phyloP scores from a whole-genome alignment of 75 land plant species.

The Adiantum capillusveneris region DNA sequence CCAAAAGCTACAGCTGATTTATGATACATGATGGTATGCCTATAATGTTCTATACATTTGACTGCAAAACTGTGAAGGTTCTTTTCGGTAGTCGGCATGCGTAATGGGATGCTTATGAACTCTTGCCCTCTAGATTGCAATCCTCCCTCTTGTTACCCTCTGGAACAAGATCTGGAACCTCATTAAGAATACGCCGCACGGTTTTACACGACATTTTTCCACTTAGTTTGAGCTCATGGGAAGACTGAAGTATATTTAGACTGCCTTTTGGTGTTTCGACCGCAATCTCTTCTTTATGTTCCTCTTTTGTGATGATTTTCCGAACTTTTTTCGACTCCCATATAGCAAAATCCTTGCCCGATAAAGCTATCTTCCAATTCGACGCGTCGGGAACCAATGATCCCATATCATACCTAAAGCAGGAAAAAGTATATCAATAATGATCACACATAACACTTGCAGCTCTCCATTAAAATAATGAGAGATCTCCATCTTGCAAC shows the following conservation, averaged over 20 bases:
- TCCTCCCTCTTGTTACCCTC: neutral
- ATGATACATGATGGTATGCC: no score
- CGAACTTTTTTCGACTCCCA: conserved; percentile 6
- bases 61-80: no score
- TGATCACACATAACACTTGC: no score
- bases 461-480: neutral
- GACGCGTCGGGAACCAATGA: conserved; percentile 8
- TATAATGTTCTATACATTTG: no score
- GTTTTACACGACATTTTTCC: conserved; percentile 13
- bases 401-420: conserved; percentile 14
- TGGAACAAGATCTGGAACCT: conserved; percentile 11
- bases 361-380: conserved; percentile 6
- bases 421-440: no score
- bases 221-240: conserved; percentile 1
- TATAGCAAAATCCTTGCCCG: conserved; percentile 11
- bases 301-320: neutral
- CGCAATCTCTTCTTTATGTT: neutral
- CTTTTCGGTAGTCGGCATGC: no score
- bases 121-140: neutral
- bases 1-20: no score
- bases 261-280: neutral
- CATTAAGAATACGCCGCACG: conserved; percentile 4
- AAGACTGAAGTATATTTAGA: neutral
- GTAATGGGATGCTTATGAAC: no score
- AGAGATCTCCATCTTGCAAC: neutral